Evolutionary conservation across 345 rosid genomes (phyloP), one percentile per base, ranked within the genome.

Genomic region (Reutealis trisperma): DNA sequence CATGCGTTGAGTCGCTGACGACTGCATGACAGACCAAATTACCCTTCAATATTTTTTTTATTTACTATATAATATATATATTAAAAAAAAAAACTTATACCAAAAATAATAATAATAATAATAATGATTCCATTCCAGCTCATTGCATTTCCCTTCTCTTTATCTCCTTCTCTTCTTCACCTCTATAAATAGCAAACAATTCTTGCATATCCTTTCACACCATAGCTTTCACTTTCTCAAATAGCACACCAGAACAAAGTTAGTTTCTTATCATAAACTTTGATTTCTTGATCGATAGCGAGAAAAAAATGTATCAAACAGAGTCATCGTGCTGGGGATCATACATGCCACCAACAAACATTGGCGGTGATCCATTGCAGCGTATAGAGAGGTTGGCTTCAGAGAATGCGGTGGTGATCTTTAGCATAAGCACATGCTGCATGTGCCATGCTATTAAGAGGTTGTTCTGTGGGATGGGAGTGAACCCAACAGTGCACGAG

Each of bases 361-460:
- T 15, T 11, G 80, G 54, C 11, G 79, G 88, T 52, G 90, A 89
- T 75, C 80, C 87, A 1, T 32, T 87, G 84, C 85, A 85, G 65
- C 82, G 90, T 41, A 87, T 94, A 74, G 89, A 86, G 86, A 80
- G 87, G 83, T 70, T 94, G 66, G 98, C 91, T 0, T 80, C 96
- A 2, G 98, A 90, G 84, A 91, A 83, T 66, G 97, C 98, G 12
- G 98, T 94, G 82, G 98, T 94, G 76, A 87, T 94, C 42, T 91
- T 94, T 83, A 92, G 98, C 86, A 81, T 87, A 13, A 94, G 98
- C 85, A 87, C 85, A 0, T 94, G 98, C 86, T 94, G 98, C 91
- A 94, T 94, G 98, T 94, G 97, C 83, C 98, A 92, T 80, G 94
- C 92, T 75, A 87, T 88, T 19, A 94, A 94, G 83, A 84, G 94